Conservation (phyloP, 192 early-diverging fungal species). For the Spizellomyces sp. region DNA sequence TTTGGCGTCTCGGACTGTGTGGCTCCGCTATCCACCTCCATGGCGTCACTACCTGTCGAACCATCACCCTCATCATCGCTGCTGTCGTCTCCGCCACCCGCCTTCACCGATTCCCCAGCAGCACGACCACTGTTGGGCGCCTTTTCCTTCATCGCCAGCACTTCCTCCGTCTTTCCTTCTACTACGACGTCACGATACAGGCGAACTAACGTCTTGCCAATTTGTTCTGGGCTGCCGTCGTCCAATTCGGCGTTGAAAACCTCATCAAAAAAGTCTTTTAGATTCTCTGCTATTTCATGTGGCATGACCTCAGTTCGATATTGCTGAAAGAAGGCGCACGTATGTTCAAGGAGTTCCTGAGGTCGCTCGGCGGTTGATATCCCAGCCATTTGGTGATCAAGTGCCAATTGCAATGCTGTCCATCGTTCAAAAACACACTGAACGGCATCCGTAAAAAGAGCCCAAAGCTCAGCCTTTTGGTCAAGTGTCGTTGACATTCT, state of each 20-base stretch:
- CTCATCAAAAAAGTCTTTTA: slow-evolving; percentile 51
- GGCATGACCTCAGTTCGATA: slow-evolving; percentile 40
- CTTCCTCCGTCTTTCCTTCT: slow-evolving; percentile 42
- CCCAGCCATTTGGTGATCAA: slow-evolving; percentile 49
- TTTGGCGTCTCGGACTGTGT: slow-evolving; percentile 9
- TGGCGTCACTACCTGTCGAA: slow-evolving; percentile 64
- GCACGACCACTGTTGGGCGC: slow-evolving; percentile 74
- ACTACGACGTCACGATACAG: slow-evolving; percentile 62
- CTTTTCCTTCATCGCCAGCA: slow-evolving; percentile 32
- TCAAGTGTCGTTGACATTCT: too few species aligned
- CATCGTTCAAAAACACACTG: slow-evolving; percentile 44
- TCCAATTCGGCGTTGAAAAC: slow-evolving; percentile 64
- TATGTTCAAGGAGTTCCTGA: slow-evolving; percentile 36
- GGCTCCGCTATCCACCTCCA: slow-evolving; percentile 21
- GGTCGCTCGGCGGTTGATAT: slow-evolving; percentile 18
- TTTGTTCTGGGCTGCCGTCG: slow-evolving; percentile 78
- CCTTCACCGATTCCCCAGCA: background rate
- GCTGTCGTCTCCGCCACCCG: slow-evolving; percentile 67
- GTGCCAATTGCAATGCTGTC: slow-evolving; percentile 56
- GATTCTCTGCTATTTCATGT: slow-evolving; percentile 50
- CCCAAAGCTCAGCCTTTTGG: background rate
- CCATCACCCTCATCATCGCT: slow-evolving; percentile 62
- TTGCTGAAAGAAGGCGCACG: slow-evolving; percentile 42
- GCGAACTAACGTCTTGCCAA: slow-evolving; percentile 79
- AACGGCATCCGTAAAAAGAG: slow-evolving; percentile 42